These are phyloP conservation scores for Talaromyces islandicus DNA, from an alignment of 2,329 filamentous ascomycete genomes.

Conservation along the genomic window DNA sequence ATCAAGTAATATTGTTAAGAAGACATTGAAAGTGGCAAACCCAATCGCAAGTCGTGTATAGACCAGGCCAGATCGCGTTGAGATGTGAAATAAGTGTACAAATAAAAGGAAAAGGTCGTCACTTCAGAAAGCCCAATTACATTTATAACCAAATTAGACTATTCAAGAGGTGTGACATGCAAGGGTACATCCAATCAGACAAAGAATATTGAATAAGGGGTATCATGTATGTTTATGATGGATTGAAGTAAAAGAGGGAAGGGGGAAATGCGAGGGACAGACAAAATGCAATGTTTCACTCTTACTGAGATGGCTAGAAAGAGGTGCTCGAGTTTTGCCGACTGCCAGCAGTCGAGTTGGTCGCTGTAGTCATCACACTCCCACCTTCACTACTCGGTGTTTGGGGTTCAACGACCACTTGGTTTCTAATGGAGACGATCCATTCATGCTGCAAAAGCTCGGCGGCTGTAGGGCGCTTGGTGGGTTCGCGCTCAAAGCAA, in stretches of 20 bases:
- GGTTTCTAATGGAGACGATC: conserved; percentile 52
- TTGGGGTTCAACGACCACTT: conserved; percentile 40
- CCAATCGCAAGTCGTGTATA: background rate
- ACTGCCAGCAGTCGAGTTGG: conserved; percentile 1
- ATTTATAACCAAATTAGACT: background rate
- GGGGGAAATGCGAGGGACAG: background rate
- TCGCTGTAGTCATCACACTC: conserved; percentile 28
- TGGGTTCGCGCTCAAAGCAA: conserved; percentile 82
- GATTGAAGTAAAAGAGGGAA: background rate
- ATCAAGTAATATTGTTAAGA: background rate
- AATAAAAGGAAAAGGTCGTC: background rate
- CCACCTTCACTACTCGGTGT: conserved; percentile 32
- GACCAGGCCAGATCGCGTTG: background rate
- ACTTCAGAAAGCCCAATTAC: background rate
- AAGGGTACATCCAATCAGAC: background rate
- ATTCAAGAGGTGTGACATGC: background rate
- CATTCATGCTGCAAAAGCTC: conserved; percentile 93
- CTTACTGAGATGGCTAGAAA: background rate
- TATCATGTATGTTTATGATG: background rate
- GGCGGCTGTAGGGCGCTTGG: conserved; percentile 70
- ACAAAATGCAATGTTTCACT: background rate
- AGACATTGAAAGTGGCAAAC: background rate
- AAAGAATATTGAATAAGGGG: background rate
- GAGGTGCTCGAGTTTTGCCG: conserved; percentile 9
- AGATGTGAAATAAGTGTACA: background rate